A percentile compares a stretch with the other conserved stretches of the same genome.
Conservation (phyloP, 805 yeast genomes). For the Myxozyma neglecta region DNA sequence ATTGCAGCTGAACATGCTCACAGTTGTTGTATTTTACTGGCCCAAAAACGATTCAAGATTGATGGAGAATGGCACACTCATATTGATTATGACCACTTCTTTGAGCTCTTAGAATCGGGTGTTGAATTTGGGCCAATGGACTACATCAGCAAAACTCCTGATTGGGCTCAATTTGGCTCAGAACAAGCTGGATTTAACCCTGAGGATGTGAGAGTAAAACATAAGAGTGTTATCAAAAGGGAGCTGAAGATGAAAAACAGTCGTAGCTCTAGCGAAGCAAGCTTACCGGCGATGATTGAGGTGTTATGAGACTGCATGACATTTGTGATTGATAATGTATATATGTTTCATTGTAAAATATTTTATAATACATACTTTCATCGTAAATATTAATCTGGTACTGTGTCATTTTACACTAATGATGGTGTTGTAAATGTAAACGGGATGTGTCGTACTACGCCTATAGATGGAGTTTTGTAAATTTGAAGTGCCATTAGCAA, state of each 20-base stretch:
- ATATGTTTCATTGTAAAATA: neutral
- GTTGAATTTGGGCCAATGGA: constrained; percentile 73
- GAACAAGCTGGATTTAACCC: constrained; percentile 88
- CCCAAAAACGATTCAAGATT: constrained; percentile 68
- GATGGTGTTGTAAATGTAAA: neutral
- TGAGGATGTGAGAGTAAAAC: constrained; percentile 60
- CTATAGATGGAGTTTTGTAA: too few species aligned
- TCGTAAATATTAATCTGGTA: too few species aligned
- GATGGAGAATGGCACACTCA: constrained; percentile 84
- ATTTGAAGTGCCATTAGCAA: too few species aligned
- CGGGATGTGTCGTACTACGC: too few species aligned
- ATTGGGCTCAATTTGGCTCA: constrained; percentile 89
- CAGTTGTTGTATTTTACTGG: constrained; percentile 86
- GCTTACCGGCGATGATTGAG: constrained; percentile 6
- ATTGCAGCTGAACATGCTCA: constrained; percentile 96
- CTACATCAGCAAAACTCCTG: constrained; percentile 77
- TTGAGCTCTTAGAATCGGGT: constrained; percentile 66
- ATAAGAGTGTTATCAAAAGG: constrained; percentile 24
- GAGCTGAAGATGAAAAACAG: neutral
- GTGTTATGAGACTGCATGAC: neutral
- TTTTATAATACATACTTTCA: neutral
- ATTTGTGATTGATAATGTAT: neutral
- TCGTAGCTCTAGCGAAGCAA: neutral
- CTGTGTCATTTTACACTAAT: neutral
- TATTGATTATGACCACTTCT: constrained; percentile 76